Conservation (phyloP, 352 stramenopile species). For the Globisporangium middletonii region DNA sequence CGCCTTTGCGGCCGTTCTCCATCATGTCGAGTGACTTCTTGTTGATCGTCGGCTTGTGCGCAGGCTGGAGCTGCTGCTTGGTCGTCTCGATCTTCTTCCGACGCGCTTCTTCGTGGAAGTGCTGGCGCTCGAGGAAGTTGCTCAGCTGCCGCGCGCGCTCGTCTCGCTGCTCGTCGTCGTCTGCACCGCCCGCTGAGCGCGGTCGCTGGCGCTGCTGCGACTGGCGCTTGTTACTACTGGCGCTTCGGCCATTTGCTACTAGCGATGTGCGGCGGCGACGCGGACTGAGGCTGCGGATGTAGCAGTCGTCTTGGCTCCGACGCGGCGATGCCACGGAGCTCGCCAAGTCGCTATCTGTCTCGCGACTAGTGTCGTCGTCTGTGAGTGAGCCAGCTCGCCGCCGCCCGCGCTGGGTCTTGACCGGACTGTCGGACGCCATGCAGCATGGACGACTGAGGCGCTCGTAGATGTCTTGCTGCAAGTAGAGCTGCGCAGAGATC, state of each 20-base stretch:
- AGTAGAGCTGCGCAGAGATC: conserved; percentile 77
- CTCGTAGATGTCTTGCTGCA: conserved; percentile 84
- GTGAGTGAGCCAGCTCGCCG: conserved; percentile 15
- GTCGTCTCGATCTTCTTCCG: conserved; percentile 58
- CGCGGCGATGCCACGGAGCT: conserved; percentile 16
- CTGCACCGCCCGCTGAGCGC: conserved; percentile 40
- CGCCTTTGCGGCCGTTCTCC: conserved; percentile 71
- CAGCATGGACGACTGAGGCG: conserved; percentile 62
- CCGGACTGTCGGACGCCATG: conserved; percentile 11
- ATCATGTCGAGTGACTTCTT: conserved; percentile 78
- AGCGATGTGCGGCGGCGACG: conserved; percentile 4
- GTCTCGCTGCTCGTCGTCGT: conserved; percentile 36
- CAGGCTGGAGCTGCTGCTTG: conserved; percentile 48
- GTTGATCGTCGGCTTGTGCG: conserved; percentile 72
- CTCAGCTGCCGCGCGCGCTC: conserved; percentile 52
- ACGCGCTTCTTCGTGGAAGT: conserved; percentile 62
- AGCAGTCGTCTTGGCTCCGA: conserved; percentile 50
- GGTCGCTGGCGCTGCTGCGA: conserved; percentile 26
- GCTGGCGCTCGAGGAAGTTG: conserved; percentile 69
- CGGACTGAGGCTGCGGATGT: conserved; percentile 23
- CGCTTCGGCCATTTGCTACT: conserved; percentile 5
- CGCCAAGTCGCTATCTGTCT: conserved; percentile 17
- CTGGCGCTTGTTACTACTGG: neutral
- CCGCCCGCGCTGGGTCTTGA: conserved; percentile 5
- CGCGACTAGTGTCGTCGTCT: conserved; percentile 12